Conservation (phyloP, 495 filamentous ascomycete genomes). For the Aspergillus sclerotioniger region DNA sequence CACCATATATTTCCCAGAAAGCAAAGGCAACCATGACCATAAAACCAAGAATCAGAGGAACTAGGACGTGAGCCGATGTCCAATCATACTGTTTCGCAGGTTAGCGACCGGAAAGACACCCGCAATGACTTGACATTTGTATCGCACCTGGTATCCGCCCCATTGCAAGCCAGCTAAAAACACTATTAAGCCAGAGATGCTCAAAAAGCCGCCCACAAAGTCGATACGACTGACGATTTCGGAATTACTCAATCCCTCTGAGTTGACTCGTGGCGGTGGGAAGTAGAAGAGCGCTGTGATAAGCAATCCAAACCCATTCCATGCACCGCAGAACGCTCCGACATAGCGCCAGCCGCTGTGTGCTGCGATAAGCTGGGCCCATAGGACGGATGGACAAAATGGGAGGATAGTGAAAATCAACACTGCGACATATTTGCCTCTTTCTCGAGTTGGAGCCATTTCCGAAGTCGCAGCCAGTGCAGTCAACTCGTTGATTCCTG, state of each 20-base stretch:
- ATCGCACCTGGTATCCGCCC: conserved; percentile 61
- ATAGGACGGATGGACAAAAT: conserved; percentile 66
- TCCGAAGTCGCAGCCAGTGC: conserved; percentile 68
- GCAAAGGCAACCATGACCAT: conserved; percentile 53
- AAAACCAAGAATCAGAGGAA: conserved; percentile 56
- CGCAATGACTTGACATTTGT: not conserved
- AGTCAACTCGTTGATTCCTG: conserved; percentile 65
- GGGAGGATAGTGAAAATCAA: conserved; percentile 68
- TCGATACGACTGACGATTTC: conserved; percentile 60
- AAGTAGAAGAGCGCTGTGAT: conserved; percentile 64
- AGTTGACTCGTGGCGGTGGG: conserved; percentile 60
- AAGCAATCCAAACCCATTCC: conserved; percentile 61
- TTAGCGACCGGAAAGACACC: not conserved
- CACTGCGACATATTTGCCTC: conserved; percentile 66
- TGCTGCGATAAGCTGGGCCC: conserved; percentile 64
- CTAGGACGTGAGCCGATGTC: conserved; percentile 57
- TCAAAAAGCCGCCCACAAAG: conserved; percentile 65
- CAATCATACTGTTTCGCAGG: conserved; percentile 49
- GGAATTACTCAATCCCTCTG: conserved; percentile 43
- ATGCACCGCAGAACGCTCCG: conserved; percentile 57
- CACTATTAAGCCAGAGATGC: conserved; percentile 59
- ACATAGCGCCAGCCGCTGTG: conserved; percentile 63
- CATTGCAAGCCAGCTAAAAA: conserved; percentile 68
- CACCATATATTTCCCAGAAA: conserved; percentile 60
- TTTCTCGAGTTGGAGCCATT: conserved; percentile 63